Conservation (phyloP, 2,329 filamentous ascomycete genomes). For the Pseudopithomyces maydicus region DNA sequence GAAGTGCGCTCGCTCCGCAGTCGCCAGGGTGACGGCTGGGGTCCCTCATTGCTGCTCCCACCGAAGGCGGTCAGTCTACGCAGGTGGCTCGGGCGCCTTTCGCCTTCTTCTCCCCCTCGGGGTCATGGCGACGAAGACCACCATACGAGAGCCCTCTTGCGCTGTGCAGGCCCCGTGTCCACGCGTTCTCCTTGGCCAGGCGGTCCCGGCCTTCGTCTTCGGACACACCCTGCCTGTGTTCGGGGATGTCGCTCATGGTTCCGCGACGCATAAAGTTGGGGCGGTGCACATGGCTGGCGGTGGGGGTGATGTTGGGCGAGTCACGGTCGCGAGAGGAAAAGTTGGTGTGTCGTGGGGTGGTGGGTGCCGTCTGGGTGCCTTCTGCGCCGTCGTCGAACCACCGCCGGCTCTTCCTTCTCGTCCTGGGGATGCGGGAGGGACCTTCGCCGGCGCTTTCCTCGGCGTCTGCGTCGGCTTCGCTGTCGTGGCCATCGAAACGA, state of each 20-base stretch:
- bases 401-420: constrained; percentile 67
- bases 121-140: constrained; percentile 41
- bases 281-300: constrained; percentile 27
- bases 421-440: constrained; percentile 49
- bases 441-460: constrained; percentile 84
- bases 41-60: constrained; percentile 41
- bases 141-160: constrained; percentile 55
- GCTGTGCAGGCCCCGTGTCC: constrained; percentile 53
- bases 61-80: constrained; percentile 54
- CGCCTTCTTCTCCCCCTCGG: constrained; percentile 38
- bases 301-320: constrained; percentile 40
- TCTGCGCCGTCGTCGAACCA: constrained; percentile 54
- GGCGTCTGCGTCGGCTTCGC: constrained; percentile 77
- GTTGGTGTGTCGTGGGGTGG: constrained; percentile 64
- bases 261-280: constrained; percentile 59
- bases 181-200: constrained; percentile 51
- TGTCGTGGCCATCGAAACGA: constrained; percentile 63
- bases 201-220: constrained; percentile 58
- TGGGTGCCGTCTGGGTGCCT: constrained; percentile 68
- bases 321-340: constrained; percentile 55
- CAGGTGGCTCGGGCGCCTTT: constrained; percentile 50
- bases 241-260: constrained; percentile 55
- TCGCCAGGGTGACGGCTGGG: constrained; percentile 50
- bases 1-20: constrained; percentile 53
- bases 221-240: constrained; percentile 54